These are phyloP conservation scores for Aspergillus alliaceus DNA, from an alignment of 2,329 filamentous ascomycete species.

Conservation along the genomic window DNA sequence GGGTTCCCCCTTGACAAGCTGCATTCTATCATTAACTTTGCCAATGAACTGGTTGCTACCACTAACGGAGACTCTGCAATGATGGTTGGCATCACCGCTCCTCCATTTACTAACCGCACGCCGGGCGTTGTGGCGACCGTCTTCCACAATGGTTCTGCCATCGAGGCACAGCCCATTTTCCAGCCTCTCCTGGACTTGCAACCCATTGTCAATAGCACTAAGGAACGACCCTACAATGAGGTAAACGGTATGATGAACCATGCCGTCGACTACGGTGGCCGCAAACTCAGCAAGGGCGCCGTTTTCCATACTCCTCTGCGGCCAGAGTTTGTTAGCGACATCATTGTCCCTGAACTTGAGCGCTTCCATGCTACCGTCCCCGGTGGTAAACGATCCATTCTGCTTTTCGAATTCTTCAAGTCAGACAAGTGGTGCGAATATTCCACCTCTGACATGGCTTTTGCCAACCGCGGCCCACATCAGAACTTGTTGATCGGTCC, in stretches of 20 bases:
- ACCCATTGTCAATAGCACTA: background rate
- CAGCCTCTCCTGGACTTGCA: background rate
- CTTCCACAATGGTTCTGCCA: background rate
- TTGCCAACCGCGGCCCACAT: background rate
- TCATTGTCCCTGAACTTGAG: background rate
- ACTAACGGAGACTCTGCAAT: background rate
- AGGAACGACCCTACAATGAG: background rate
- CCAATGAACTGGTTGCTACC: background rate
- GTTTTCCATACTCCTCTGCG: background rate
- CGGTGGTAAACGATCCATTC: background rate
- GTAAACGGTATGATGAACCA: background rate
- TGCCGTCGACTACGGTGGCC: background rate
- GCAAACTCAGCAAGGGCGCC: background rate
- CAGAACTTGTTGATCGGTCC: background rate
- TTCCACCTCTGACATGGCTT: background rate
- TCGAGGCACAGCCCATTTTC: background rate
- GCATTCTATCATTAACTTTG: background rate
- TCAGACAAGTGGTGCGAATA: background rate
- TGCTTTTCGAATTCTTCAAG: background rate
- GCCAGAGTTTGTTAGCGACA: background rate
- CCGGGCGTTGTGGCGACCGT: background rate
- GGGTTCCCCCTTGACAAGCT: slow-evolving; percentile 25
- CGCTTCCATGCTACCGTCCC: background rate
- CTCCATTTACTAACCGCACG: background rate
- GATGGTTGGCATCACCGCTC: background rate